These are phyloP conservation scores for Platanthera zijinensis DNA, from an alignment of 106 monocot genomes.

Conservation along the genomic window DNA sequence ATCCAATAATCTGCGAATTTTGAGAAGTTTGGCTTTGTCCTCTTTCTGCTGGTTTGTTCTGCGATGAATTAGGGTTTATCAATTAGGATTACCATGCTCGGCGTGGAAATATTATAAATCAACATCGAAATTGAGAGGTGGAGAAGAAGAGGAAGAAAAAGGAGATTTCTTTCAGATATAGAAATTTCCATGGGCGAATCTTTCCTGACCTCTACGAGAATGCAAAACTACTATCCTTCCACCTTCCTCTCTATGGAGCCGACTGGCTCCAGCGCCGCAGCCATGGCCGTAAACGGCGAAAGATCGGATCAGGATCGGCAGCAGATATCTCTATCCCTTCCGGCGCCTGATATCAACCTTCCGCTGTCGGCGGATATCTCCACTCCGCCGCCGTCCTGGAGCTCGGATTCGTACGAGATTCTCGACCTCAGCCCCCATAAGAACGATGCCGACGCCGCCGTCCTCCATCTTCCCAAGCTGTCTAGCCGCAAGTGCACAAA, in stretches of 20 bases:
- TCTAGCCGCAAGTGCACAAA: slow-evolving; percentile 17
- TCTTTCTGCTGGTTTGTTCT: slow-evolving; percentile 3
- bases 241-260: slow-evolving; percentile 45
- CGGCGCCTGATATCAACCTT: slow-evolving; percentile 57
- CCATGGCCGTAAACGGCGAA: slow-evolving; percentile 8
- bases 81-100: slow-evolving; percentile 12
- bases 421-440: slow-evolving; percentile 19
- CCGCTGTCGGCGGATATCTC: slow-evolving; percentile 42
- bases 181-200: slow-evolving; percentile 34
- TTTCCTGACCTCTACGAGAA: slow-evolving; percentile 28
- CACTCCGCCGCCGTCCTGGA: slow-evolving; percentile 26
- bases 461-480: slow-evolving; percentile 9
- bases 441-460: slow-evolving; percentile 4
- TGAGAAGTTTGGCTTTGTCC: neutral
- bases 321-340: slow-evolving; percentile 17
- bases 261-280: neutral
- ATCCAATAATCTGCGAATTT: neutral
- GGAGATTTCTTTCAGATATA: neutral
- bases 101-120: slow-evolving; percentile 7
- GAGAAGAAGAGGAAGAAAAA: neutral
- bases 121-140: neutral
- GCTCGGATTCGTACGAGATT: slow-evolving; percentile 13
- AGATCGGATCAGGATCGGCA: slow-evolving; percentile 12
- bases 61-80: neutral
- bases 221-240: slow-evolving; percentile 44